phyloP scores from a whole-genome alignment of 306 rosid genomes.

The Cucurbita moschata region DNA sequence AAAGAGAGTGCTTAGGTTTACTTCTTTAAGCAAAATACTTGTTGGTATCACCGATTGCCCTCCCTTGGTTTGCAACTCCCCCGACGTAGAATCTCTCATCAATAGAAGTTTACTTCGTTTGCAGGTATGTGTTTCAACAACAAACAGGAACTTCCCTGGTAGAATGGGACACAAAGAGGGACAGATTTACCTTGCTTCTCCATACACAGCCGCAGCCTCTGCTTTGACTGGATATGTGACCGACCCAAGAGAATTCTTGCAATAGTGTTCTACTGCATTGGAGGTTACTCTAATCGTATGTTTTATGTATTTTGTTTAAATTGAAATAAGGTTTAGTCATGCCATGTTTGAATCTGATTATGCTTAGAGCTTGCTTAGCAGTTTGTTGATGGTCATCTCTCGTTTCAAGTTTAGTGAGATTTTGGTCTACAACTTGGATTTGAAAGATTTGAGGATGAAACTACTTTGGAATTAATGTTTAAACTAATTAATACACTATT shows the following conservation, averaged over 20 bases:
- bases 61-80: no score
- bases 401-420: not conserved
- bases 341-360: not conserved
- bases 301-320: not conserved
- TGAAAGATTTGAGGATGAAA: not conserved
- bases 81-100: no score
- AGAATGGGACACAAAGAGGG: slow-evolving; percentile 98
- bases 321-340: not conserved
- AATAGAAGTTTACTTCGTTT: not conserved
- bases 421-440: not conserved
- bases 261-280: slow-evolving; percentile 15
- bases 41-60: no score
- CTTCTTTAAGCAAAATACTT: no score
- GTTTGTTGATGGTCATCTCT: not conserved
- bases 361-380: not conserved
- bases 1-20: no score
- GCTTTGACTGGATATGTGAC: slow-evolving; percentile 91
- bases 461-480: not conserved
- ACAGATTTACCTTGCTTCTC: slow-evolving; percentile 80
- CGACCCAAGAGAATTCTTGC: slow-evolving; percentile 91
- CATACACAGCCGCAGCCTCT: slow-evolving; percentile 93
- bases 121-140: slow-evolving; percentile 83
- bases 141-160: slow-evolving; percentile 91
- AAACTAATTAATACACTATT: not conserved
- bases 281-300: not conserved